Percentiles rank a stretch among this genome's conserved stretches.
phyloP scores from a whole-genome alignment of 1,284 basidiomycete species.

The Boletus mariae region DNA sequence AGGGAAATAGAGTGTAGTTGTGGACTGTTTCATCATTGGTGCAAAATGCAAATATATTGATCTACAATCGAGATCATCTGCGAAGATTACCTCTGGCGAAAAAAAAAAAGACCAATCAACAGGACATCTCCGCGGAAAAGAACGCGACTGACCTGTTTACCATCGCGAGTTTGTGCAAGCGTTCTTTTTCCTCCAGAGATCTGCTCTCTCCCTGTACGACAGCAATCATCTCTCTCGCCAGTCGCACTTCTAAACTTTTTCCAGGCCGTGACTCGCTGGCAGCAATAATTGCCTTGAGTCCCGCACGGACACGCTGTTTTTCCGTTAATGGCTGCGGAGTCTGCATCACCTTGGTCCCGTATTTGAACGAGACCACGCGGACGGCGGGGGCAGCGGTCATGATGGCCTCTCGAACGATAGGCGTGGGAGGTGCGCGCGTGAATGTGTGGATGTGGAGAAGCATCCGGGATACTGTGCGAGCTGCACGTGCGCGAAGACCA shows the following conservation, averaged over 20 bases:
- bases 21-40: no score
- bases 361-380: slow-evolving; percentile 19
- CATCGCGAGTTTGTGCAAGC: slow-evolving; percentile 67
- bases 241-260: slow-evolving; percentile 55
- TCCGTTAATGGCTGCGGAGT: slow-evolving; percentile 72
- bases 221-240: slow-evolving; percentile 42
- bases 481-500: slow-evolving; percentile 70
- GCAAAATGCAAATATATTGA: no score
- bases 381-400: slow-evolving; percentile 42
- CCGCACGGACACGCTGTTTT: slow-evolving; percentile 68
- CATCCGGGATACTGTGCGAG: slow-evolving; percentile 54
- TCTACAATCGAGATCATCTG: slow-evolving; percentile 7
- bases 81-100: slow-evolving; percentile 27
- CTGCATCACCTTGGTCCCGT: slow-evolving; percentile 57
- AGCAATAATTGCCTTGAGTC: slow-evolving; percentile 65
- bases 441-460: slow-evolving; percentile 70
- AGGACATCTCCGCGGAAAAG: neutral
- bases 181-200: slow-evolving; percentile 52
- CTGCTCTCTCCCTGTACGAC: slow-evolving; percentile 32
- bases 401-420: slow-evolving; percentile 73
- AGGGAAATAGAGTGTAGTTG: no score
- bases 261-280: slow-evolving; percentile 52
- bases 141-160: slow-evolving; percentile 65
- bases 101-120: neutral
- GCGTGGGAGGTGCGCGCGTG: slow-evolving; percentile 71